A percentile compares a stretch with the other conserved stretches of the same genome.
These are phyloP conservation scores for Metschnikowia continentalis DNA, from an alignment of 805 yeast genomes.

Conservation along the genomic window DNA sequence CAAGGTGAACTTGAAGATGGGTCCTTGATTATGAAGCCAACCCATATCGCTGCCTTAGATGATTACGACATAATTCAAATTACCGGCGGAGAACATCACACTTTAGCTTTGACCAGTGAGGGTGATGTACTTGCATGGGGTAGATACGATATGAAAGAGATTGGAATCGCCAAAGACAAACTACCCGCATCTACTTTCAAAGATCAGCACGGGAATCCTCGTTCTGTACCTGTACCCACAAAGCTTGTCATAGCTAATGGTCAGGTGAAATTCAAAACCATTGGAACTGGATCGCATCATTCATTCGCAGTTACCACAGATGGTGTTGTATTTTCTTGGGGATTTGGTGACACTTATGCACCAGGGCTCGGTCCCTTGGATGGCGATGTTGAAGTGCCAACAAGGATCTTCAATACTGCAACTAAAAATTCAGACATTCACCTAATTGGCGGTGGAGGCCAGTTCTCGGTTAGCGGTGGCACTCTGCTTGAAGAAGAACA, in stretches of 20 bases:
- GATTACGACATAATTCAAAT: slow-evolving; percentile 55
- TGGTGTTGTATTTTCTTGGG: slow-evolving; percentile 93
- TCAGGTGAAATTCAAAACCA: slow-evolving; percentile 30
- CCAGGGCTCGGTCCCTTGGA: slow-evolving; percentile 93
- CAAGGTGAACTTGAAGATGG: slow-evolving; percentile 80
- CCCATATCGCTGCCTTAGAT: slow-evolving; percentile 60
- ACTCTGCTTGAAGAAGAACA: slow-evolving; percentile 50
- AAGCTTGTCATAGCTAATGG: slow-evolving; percentile 40
- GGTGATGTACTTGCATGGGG: slow-evolving; percentile 87
- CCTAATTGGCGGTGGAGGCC: slow-evolving; percentile 92
- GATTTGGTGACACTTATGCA: slow-evolving; percentile 95
- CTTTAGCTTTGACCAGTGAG: slow-evolving; percentile 64
- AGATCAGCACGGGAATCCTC: slow-evolving; percentile 75
- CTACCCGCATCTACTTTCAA: slow-evolving; percentile 70
- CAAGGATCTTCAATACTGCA: slow-evolving; percentile 90
- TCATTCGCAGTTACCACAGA: slow-evolving; percentile 79
- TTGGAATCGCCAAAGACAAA: slow-evolving; percentile 67
- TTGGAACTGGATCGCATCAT: slow-evolving; percentile 91
- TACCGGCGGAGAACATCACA: slow-evolving; percentile 94
- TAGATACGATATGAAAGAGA: slow-evolving; percentile 87
- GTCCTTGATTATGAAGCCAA: slow-evolving; percentile 73
- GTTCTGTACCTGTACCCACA: slow-evolving; percentile 86
- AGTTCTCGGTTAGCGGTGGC: slow-evolving; percentile 89
- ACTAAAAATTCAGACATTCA: slow-evolving; percentile 72
- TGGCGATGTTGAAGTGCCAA: slow-evolving; percentile 81